These are phyloP conservation scores for Aspergillus sp. DNA, from an alignment of 2,329 filamentous ascomycete species.

Conservation along the genomic window DNA sequence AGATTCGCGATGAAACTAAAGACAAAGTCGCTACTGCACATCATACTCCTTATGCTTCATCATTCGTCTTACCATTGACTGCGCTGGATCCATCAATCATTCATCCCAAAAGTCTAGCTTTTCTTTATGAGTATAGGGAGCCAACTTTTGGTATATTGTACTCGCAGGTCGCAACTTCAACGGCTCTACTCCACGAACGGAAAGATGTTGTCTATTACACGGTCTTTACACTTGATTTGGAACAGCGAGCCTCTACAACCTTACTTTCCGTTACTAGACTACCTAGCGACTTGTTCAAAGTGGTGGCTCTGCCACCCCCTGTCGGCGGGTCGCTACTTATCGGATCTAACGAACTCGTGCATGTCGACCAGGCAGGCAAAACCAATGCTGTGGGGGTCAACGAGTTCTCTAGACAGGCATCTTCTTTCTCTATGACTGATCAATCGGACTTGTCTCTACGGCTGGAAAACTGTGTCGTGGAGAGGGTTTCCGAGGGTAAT, in stretches of 20 bases:
- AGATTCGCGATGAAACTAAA: constrained; percentile 29
- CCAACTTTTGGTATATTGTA: constrained; percentile 95
- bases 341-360: constrained; percentile 87
- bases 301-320: constrained; percentile 81
- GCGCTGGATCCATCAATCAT: constrained; percentile 85
- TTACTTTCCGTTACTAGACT: constrained; percentile 84
- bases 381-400: constrained; percentile 92
- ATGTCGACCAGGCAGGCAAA: constrained; percentile 94
- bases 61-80: constrained; percentile 90
- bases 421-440: constrained; percentile 82
- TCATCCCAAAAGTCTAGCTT: constrained; percentile 88
- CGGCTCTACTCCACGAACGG: constrained; percentile 72
- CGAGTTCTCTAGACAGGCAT: constrained; percentile 80
- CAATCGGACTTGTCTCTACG: constrained; percentile 80
- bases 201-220: constrained; percentile 88
- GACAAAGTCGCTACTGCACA: constrained; percentile 40
- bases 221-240: constrained; percentile 92
- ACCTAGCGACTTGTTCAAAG: constrained; percentile 82
- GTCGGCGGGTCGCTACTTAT: constrained; percentile 87
- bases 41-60: constrained; percentile 78
- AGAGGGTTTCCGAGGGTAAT: constrained; percentile 73
- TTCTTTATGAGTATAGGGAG: constrained; percentile 95
- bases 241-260: constrained; percentile 90
- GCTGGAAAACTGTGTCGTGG: constrained; percentile 79
- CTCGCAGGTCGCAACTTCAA: constrained; percentile 73